A percentile compares a stretch with the other conserved stretches of the same genome.
Conservation (phyloP, 768 basidiomycete genomes). For the Rhodotorula graminis region DNA sequence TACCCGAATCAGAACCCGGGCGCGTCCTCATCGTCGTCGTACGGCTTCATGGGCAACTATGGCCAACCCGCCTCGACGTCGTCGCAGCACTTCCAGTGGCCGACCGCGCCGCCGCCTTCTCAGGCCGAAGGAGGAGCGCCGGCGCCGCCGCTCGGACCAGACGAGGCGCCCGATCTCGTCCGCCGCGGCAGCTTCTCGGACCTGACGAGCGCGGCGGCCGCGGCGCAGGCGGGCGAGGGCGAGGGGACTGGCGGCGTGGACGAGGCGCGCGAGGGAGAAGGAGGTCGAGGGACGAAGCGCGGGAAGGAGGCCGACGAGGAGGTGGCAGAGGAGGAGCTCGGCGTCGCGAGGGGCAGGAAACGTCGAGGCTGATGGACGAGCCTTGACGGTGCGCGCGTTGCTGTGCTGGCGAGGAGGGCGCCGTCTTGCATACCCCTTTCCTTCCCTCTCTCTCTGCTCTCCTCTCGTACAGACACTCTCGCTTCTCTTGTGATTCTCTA, state of each 20-base stretch:
- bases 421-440: no score
- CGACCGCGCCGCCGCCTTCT: neutral
- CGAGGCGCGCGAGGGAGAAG: neutral
- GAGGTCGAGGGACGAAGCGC: neutral
- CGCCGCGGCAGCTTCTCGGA: neutral
- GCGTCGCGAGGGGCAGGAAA: neutral
- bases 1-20: neutral
- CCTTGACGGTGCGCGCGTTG: no score
- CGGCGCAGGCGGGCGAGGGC: conserved; percentile 13
- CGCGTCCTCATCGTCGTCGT: no score
- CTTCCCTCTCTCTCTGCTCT: no score
- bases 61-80: neutral
- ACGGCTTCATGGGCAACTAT: neutral
- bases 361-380: neutral
- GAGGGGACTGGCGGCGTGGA: neutral
- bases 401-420: no score
- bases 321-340: no score
- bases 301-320: neutral
- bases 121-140: neutral
- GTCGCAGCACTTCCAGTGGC: neutral
- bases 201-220: neutral
- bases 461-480: no score
- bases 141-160: conserved; percentile 14
- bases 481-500: no score
- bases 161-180: conserved; percentile 11